phyloP scores from a whole-genome alignment of 2,329 filamentous ascomycete genomes.

The Nemania sp. region DNA sequence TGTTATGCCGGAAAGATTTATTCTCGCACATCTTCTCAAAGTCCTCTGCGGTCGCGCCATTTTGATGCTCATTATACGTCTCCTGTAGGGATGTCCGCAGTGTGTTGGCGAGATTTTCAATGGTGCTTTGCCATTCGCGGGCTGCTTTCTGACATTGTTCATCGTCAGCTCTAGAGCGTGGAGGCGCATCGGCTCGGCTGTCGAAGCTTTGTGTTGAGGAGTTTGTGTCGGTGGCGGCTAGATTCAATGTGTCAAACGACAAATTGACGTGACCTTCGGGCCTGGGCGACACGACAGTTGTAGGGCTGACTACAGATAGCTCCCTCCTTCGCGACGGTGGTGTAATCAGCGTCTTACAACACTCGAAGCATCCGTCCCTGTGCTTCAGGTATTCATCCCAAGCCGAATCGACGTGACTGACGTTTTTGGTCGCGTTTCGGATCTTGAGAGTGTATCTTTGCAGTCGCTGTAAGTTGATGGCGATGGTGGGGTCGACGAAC shows the following conservation, averaged over 20 bases:
- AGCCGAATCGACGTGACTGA: conserved; percentile 44
- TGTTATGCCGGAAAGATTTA: conserved; percentile 46
- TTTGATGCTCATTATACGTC: conserved; percentile 52
- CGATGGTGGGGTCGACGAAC: conserved; percentile 11
- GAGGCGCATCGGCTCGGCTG: conserved; percentile 8
- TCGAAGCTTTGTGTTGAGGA: conserved; percentile 28
- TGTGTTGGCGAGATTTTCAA: conserved; percentile 47
- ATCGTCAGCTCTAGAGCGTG: conserved; percentile 18
- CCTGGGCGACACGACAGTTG: conserved; percentile 4
- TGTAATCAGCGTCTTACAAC: conserved; percentile 46
- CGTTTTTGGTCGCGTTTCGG: conserved; percentile 15
- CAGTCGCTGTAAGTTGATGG: conserved; percentile 19
- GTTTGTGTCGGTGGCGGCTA: conserved; percentile 13
- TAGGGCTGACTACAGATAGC: conserved; percentile 17
- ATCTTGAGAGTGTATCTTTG: conserved; percentile 22
- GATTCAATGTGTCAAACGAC: conserved; percentile 9
- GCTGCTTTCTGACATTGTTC: conserved; percentile 44
- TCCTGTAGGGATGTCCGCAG: conserved; percentile 47
- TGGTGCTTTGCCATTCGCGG: conserved; percentile 49
- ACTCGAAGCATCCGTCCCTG: conserved; percentile 44
- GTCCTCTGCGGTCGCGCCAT: conserved; percentile 47
- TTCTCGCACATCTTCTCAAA: conserved; percentile 48
- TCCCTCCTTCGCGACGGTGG: conserved; percentile 6
- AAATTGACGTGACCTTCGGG: conserved; percentile 1
- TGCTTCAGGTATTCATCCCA: conserved; percentile 50